Evolutionary conservation across 208 protist species (phyloP), one percentile per base, ranked within the genome.

Genomic region (Trypanosoma congolense): DNA sequence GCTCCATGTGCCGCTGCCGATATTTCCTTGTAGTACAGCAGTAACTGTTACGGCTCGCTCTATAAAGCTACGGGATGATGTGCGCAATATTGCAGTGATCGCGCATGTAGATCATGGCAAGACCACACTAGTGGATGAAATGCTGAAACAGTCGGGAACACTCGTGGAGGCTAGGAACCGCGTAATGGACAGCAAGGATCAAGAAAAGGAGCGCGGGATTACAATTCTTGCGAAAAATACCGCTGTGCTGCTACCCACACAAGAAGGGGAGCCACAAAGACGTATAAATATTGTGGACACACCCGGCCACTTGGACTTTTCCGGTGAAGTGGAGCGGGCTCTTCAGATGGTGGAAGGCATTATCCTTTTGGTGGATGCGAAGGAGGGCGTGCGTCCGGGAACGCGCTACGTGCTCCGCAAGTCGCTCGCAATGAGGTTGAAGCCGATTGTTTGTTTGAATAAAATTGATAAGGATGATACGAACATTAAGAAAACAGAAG

Each of bases 351-450:
- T 99, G 10, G 97, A 99, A 58, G 96, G 97, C 41, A 94, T 97
- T 30, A 76, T 98, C 45, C 74, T 98, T 9, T 77, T 98, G 14
- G 95, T 98, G 21, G 95, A 98, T 65, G 96, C 93, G 1, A 93
- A 95, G 54, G 93, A 98, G 61, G 97, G 97, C 33, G 92, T 97
- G 18, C 97, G 97, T 58, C 86, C 97, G 10, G 97, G 98, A 38
- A 99, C 97, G 5, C 97, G 97, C 33, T 99, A 98, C 66, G 97
- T 99, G 28, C 79, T 99, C 29, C 85, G 79, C n/a, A 99, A 99
- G 78, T 96, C 97, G 0, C 83, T 99, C 9, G 42, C 75, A 19
- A 65, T 93, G 2, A 87, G 93, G 43, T 75, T 98, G n/a, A 87
- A 77, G 35, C 92, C 97, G 10, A 96, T 99, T 56, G 96, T 99